phyloP scores from a whole-genome alignment of 2,329 filamentous ascomycete genomes.

The Alternaria sp. region DNA sequence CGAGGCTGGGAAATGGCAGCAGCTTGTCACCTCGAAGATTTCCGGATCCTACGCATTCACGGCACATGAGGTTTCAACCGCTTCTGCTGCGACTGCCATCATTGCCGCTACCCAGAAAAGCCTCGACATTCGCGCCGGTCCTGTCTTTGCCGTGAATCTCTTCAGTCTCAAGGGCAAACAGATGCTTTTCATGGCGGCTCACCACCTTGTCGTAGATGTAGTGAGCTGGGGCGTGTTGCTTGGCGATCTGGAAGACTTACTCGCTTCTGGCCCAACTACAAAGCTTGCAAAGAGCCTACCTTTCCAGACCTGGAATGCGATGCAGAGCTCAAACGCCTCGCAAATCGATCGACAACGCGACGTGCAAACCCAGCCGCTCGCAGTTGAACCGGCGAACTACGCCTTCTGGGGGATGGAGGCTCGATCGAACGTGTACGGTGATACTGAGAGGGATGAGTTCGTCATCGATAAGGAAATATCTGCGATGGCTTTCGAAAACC shows the following conservation, averaged over 20 bases:
- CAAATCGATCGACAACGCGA: conserved; percentile 12
- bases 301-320: conserved; percentile 41
- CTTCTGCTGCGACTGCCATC: conserved; percentile 15
- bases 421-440: conserved; percentile 37
- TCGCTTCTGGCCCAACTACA: conserved; percentile 18
- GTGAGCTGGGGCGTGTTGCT: conserved; percentile 44
- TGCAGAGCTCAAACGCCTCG: conserved; percentile 29
- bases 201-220: conserved; percentile 45
- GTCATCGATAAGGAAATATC: conserved; percentile 26
- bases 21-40: conserved; percentile 20
- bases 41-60: conserved; percentile 29
- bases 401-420: conserved; percentile 42
- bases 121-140: conserved; percentile 38
- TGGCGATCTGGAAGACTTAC: conserved; percentile 39
- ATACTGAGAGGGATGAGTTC: conserved; percentile 40
- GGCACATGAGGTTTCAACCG: conserved; percentile 13
- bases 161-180: conserved; percentile 29
- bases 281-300: conserved; percentile 30
- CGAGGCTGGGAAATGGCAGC: conserved; percentile 27
- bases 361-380: conserved; percentile 16
- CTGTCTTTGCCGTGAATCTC: conserved; percentile 37
- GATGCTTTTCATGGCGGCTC: conserved; percentile 38
- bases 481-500: conserved; percentile 28
- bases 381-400: conserved; percentile 28
- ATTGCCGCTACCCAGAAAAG: conserved; percentile 33